A percentile compares a stretch with the other conserved stretches of the same genome.
Evolutionary conservation across 352 stramenopile species (phyloP).

Genomic region (Phytophthora citricola): DNA sequence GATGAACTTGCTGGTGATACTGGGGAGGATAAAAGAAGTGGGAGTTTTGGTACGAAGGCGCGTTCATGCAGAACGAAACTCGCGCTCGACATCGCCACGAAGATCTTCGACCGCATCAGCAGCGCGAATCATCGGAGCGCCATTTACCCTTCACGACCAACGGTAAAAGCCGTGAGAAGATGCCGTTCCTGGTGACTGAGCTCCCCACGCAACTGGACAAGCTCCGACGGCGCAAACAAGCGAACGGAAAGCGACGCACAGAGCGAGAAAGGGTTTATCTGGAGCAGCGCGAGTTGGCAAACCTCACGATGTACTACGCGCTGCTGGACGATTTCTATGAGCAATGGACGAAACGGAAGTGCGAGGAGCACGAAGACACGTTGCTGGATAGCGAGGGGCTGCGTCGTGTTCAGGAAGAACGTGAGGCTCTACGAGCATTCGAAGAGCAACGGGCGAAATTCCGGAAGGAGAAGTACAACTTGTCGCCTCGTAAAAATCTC

Average conservation of each 20-base stretch:
- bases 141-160: slow-evolving; percentile 72
- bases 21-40: slow-evolving; percentile 32
- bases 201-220: slow-evolving; percentile 52
- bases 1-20: slow-evolving; percentile 3
- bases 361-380: slow-evolving; percentile 40
- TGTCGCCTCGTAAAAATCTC: slow-evolving; percentile 52
- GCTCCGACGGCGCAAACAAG: slow-evolving; percentile 35
- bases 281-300: slow-evolving; percentile 47
- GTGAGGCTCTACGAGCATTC: slow-evolving; percentile 41
- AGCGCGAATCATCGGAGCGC: slow-evolving; percentile 23
- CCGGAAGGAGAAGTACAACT: slow-evolving; percentile 65
- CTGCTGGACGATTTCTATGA: slow-evolving; percentile 76
- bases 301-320: slow-evolving; percentile 64
- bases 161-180: slow-evolving; percentile 65
- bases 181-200: slow-evolving; percentile 56
- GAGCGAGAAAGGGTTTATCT: slow-evolving; percentile 54
- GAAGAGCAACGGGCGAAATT: slow-evolving; percentile 50
- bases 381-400: slow-evolving; percentile 38
- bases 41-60: slow-evolving; percentile 81
- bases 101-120: slow-evolving; percentile 38
- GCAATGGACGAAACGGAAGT: slow-evolving; percentile 55
- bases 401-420: slow-evolving; percentile 42
- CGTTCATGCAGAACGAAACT: slow-evolving; percentile 67
- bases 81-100: slow-evolving; percentile 63
- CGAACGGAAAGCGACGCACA: slow-evolving; percentile 48